Percentiles rank a stretch among this genome's conserved stretches.
Conservation (phyloP, 1,284 basidiomycete species). For the Austroboletus novae-zelandiae region DNA sequence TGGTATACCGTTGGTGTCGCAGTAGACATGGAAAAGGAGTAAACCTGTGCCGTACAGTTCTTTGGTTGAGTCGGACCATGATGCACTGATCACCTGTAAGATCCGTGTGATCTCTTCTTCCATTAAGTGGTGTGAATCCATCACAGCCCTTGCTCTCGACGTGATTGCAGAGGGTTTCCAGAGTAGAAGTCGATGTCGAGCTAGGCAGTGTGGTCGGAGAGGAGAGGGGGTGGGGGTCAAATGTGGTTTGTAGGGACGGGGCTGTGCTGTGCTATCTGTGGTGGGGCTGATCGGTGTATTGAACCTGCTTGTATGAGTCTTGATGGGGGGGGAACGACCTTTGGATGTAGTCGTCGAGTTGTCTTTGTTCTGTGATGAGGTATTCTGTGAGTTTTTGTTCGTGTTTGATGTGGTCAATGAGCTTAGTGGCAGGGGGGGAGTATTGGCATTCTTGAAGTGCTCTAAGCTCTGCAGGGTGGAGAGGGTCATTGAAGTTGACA, state of each 20-base stretch:
- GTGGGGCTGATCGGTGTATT: too few species aligned
- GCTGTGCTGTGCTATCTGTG: not conserved
- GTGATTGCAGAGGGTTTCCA: constrained; percentile 10
- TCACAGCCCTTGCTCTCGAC: too few species aligned
- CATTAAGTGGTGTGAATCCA: too few species aligned
- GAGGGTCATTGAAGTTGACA: not conserved
- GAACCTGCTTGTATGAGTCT: not conserved
- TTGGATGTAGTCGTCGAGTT: not conserved
- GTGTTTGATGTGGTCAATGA: too few species aligned
- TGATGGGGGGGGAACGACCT: not conserved
- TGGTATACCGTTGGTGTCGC: too few species aligned
- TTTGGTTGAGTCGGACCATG: constrained; percentile 20
- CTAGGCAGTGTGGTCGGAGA: constrained; percentile 25
- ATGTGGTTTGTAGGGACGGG: constrained; percentile 6
- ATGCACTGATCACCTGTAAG: constrained; percentile 8
- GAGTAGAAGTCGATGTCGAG: constrained; percentile 13
- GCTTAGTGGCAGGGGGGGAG: too few species aligned
- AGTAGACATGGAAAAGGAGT: constrained; percentile 17
- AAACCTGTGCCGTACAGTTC: constrained; percentile 30
- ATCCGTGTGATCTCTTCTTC: constrained; percentile 10
- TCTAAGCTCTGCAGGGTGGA: too few species aligned
- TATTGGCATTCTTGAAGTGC: too few species aligned
- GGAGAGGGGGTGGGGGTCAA: constrained; percentile 14
- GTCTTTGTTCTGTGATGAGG: not conserved
- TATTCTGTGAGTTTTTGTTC: too few species aligned